Base-by-base conservation (phyloP, 108 stramenopile genomes). In the Nitzschia inconspicua region DNA sequence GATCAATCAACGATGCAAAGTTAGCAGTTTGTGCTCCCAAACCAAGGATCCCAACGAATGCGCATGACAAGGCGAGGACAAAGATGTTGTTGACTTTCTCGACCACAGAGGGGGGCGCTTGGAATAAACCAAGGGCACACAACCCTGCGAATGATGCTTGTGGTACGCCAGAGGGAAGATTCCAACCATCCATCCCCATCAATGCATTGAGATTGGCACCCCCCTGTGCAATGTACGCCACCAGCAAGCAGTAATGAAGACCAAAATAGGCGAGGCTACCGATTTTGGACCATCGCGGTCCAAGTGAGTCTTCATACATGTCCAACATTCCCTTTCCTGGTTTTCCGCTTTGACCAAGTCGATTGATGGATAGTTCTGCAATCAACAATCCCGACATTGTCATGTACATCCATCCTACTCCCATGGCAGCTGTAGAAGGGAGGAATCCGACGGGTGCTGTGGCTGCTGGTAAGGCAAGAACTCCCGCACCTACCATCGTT, bases 141-240 rank as follows among this genome's bases (percentile, higher is more conserved):
- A 52, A 47, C 1, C 66, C 66, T 22, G 76, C 86, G 63, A 90
- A 89, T 2, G 72, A 24, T 39, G 73, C 53, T 47, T 72, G 73
- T 3, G 68, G 66, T 20, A 62, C 9, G 5, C 70, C 79, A 22
- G 41, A 47, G 2, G 69, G 28, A 24, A 23, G 18, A 10, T 60
- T 49, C 41, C 48, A 31, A 13, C 22, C 8, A 20, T 58, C 37
- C n/a, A 77, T 10, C 3, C 58, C 57, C 56, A 79, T 20, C n/a
- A 82, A 46, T 3, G 37, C 47, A 35, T 37, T 61, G n/a, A 89
- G 30, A 14, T 80, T 67, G 19, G 61, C 75, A 0, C 91, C 91
- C 13, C 94, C 94, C 67, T 88, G 82, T 16, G 88, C 84, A 30
- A 91, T 73, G 65, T 91, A 95, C 8, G 91, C 91, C 5, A 89